Evolutionary conservation across 2,329 filamentous ascomycete species (phyloP).

Genomic region (Aspergillus sp.): DNA sequence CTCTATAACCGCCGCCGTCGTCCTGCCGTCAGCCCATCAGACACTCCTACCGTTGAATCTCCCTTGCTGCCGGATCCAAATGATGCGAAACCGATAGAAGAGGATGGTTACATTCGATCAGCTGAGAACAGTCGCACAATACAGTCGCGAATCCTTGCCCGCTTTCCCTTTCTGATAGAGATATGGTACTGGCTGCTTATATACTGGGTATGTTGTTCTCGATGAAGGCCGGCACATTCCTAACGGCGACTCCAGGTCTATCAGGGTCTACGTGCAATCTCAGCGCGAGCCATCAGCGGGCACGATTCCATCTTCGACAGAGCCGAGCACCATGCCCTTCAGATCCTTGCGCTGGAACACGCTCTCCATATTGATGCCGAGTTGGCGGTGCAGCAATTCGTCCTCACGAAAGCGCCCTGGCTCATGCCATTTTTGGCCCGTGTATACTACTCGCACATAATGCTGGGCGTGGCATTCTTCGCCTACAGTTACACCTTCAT

Average conservation of each 20-base stretch:
- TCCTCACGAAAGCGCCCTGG: constrained; percentile 38
- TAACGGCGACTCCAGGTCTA: constrained; percentile 32
- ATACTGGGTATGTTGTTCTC: constrained; percentile 28
- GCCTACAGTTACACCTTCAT: constrained; percentile 51
- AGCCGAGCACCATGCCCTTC: constrained; percentile 43
- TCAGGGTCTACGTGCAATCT: constrained; percentile 46
- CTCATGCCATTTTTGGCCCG: constrained; percentile 43
- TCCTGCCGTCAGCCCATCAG: not conserved
- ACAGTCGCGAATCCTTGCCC: constrained; percentile 24
- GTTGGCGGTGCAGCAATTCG: constrained; percentile 39
- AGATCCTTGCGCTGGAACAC: constrained; percentile 42
- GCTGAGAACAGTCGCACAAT: constrained; percentile 12
- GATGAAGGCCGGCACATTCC: not conserved
- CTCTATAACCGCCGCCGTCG: constrained; percentile 16
- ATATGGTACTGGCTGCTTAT: constrained; percentile 36
- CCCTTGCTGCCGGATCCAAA: constrained; percentile 12
- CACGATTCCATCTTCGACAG: constrained; percentile 39
- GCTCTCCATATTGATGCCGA: constrained; percentile 43
- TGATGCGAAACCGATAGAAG: constrained; percentile 1
- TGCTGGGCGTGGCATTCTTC: constrained; percentile 48
- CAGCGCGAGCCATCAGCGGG: constrained; percentile 42
- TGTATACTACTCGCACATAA: constrained; percentile 51
- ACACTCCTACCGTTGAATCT: constrained; percentile 14
- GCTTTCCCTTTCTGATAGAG: constrained; percentile 32
- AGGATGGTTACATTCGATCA: not conserved